Conservation (phyloP, 148 eudicot genomes). For the Spergularia marina region DNA sequence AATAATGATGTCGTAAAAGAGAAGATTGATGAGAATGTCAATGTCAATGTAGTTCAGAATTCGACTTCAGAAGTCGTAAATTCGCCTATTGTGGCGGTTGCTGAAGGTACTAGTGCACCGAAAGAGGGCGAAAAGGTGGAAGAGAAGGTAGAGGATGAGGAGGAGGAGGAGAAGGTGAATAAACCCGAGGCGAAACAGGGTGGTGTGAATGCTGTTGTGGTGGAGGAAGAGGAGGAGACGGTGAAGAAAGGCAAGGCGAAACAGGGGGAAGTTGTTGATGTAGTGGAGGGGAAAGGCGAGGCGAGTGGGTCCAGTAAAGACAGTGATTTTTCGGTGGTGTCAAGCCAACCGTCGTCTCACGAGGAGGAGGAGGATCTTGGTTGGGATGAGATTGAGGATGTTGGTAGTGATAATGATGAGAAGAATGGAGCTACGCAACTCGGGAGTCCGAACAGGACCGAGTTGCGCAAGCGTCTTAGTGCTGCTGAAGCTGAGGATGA, state of each 20-base stretch:
- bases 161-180: too few species aligned
- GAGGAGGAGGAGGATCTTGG: slow-evolving; percentile 78
- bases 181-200: slow-evolving; percentile 28
- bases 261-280: slow-evolving; percentile 16
- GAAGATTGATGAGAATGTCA: background rate
- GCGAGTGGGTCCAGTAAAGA: slow-evolving; percentile 35
- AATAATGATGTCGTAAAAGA: slow-evolving; percentile 1
- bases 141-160: slow-evolving; percentile 41
- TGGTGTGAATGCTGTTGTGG: slow-evolving; percentile 57
- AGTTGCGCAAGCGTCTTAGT: slow-evolving; percentile 46
- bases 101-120: background rate
- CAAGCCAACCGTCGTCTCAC: slow-evolving; percentile 44
- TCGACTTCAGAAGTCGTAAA: too few species aligned
- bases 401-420: slow-evolving; percentile 49
- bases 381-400: slow-evolving; percentile 92
- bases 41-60: too few species aligned
- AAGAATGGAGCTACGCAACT: slow-evolving; percentile 4
- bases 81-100: too few species aligned
- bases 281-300: slow-evolving; percentile 10
- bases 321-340: slow-evolving; percentile 56
- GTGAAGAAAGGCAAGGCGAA: slow-evolving; percentile 24
- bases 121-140: background rate
- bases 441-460: slow-evolving; percentile 39
- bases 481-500: slow-evolving; percentile 39
- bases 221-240: background rate